phyloP scores from a whole-genome alignment of 139 green algal genomes.

The Chlorella ohadii region DNA sequence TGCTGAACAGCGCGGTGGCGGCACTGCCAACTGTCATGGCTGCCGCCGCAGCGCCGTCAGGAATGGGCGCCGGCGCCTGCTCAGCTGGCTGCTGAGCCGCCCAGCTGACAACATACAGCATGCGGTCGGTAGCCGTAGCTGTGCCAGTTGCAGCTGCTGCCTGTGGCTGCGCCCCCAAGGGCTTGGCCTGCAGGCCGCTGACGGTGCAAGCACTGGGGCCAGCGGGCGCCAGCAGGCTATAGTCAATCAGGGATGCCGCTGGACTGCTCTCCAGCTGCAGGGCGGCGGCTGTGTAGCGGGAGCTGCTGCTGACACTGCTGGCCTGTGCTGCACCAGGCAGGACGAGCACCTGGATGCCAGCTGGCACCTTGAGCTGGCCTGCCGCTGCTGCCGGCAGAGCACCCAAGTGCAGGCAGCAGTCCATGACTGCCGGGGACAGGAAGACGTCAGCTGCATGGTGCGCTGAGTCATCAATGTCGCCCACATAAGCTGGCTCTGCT shows the following conservation, averaged over 20 bases:
- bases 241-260: not conserved
- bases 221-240: not conserved
- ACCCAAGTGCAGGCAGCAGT: constrained; percentile 72
- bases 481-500: constrained; percentile 8
- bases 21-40: not conserved
- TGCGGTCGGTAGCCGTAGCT: not conserved
- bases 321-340: not conserved
- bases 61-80: not conserved
- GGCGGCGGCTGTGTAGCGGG: not conserved
- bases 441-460: constrained; percentile 21
- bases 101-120: constrained; percentile 27
- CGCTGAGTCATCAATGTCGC: not conserved
- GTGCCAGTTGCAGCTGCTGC: not conserved
- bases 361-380: constrained; percentile 36
- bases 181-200: constrained; percentile 32
- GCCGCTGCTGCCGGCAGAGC: constrained; percentile 32
- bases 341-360: constrained; percentile 21
- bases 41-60: not conserved
- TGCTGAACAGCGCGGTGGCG: constrained; percentile 4
- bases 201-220: constrained; percentile 13
- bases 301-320: not conserved
- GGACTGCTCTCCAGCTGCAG: not conserved
- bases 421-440: constrained; percentile 64
- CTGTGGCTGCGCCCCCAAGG: not conserved
- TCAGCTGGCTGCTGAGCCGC: not conserved